These are phyloP conservation scores for Coniochaeta sp. DNA, from an alignment of 2,329 filamentous ascomycete species.

Conservation along the genomic window DNA sequence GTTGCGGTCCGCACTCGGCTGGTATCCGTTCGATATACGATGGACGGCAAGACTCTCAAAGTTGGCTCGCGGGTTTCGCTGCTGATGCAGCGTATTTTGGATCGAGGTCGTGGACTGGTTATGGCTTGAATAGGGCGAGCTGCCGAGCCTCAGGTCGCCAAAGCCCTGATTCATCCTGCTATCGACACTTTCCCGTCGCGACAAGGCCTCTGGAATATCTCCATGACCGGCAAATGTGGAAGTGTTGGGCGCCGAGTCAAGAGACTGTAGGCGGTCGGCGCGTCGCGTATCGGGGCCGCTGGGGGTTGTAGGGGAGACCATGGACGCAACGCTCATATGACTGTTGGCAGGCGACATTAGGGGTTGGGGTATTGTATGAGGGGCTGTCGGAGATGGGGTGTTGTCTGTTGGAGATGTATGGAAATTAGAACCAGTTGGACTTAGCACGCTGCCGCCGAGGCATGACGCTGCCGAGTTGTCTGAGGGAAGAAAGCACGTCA, in stretches of 20 bases:
- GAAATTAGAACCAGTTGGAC: conserved; percentile 38
- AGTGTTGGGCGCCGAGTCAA: conserved; percentile 30
- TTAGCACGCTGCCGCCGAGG: conserved; percentile 29
- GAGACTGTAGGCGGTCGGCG: conserved; percentile 33
- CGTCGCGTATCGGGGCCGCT: conserved; percentile 34
- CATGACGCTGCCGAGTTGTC: conserved; percentile 40
- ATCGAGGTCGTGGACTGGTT: conserved; percentile 73
- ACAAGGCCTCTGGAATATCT: conserved; percentile 36
- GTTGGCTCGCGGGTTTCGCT: conserved; percentile 50
- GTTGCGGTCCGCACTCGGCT: conserved; percentile 51
- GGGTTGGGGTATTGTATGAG: conserved; percentile 42
- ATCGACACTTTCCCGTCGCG: conserved; percentile 71
- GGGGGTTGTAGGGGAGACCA: conserved; percentile 54
- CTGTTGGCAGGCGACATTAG: conserved; percentile 48
- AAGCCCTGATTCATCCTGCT: conserved; percentile 70
- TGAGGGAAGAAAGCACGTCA: conserved; percentile 20
- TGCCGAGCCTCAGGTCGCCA: conserved; percentile 60
- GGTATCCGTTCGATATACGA: conserved; percentile 59
- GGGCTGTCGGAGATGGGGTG: conserved; percentile 53
- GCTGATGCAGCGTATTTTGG: conserved; percentile 62
- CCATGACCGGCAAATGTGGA: conserved; percentile 22
- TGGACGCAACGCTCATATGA: conserved; percentile 60
- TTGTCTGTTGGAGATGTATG: conserved; percentile 49
- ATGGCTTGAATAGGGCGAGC: conserved; percentile 67
- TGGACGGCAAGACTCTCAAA: conserved; percentile 47